Conservation (phyloP, 176 grass and related monocot species). For the Carex pumila region DNA sequence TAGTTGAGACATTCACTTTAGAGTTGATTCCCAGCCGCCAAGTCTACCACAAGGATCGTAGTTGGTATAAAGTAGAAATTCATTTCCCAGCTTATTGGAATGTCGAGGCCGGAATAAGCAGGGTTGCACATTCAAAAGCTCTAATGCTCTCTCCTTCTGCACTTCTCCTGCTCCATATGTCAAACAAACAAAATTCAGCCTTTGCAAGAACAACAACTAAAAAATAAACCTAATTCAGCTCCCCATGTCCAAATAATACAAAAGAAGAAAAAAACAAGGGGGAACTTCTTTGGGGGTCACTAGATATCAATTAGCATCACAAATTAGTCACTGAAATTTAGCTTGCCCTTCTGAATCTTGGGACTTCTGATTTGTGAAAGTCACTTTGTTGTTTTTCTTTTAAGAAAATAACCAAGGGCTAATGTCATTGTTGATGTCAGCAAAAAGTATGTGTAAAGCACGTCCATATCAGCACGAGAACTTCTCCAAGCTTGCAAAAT, state of each 20-base stretch:
- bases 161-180: conserved; percentile 49
- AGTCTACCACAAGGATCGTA: conserved; percentile 56
- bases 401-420: neutral
- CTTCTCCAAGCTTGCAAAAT: neutral
- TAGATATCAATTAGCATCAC: neutral
- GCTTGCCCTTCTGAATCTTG: neutral
- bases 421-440: neutral
- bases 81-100: conserved; percentile 78
- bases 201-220: neutral
- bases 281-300: neutral
- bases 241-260: no score
- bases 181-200: neutral
- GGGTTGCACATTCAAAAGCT: conserved; percentile 56
- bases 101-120: conserved; percentile 69
- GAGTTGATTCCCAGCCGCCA: conserved; percentile 50
- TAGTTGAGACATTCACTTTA: neutral
- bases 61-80: conserved; percentile 67
- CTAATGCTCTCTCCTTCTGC: conserved; percentile 52
- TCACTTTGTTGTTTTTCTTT: neutral
- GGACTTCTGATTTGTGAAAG: neutral
- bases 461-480: neutral
- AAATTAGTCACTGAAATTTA: neutral
- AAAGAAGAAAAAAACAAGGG: neutral
- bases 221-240: neutral
- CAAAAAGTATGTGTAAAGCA: neutral